phyloP scores from a whole-genome alignment of 2,329 filamentous ascomycete species.

The Venturia asperata region DNA sequence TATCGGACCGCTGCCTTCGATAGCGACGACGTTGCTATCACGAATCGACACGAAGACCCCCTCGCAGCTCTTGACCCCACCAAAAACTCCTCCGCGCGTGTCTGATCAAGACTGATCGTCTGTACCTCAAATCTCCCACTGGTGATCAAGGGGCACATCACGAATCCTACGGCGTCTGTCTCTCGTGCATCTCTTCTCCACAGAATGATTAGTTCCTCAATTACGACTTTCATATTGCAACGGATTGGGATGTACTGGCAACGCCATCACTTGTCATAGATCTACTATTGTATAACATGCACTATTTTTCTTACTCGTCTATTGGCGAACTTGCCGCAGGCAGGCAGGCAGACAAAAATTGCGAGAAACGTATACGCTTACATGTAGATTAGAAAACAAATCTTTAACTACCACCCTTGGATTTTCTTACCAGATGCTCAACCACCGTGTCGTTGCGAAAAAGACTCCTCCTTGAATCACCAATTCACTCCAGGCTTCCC shows the following conservation, averaged over 20 bases:
- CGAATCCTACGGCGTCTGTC: not conserved
- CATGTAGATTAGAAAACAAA: too few relatives aligned
- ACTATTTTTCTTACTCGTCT: not conserved
- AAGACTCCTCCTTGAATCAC: too few relatives aligned
- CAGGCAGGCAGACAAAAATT: not conserved
- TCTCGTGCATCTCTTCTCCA: not conserved
- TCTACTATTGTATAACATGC: not conserved
- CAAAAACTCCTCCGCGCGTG: not conserved
- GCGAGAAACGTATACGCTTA: not conserved
- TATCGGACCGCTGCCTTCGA: not conserved
- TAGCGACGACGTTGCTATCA: not conserved
- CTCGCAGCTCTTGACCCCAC: not conserved
- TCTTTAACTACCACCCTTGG: too few relatives aligned
- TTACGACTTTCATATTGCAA: not conserved
- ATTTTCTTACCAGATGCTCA: too few relatives aligned
- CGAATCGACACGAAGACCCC: not conserved
- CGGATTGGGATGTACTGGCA: not conserved
- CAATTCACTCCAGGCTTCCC: too few relatives aligned
- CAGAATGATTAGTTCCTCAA: too few relatives aligned
- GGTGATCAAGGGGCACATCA: not conserved
- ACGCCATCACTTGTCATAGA: not conserved
- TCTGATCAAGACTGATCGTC: not conserved
- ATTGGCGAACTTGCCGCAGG: not conserved
- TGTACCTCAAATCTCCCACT: not conserved
- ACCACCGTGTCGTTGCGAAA: too few relatives aligned